Conservation (phyloP, 2,329 filamentous ascomycete genomes). For the Blastomyces emzantsi region DNA sequence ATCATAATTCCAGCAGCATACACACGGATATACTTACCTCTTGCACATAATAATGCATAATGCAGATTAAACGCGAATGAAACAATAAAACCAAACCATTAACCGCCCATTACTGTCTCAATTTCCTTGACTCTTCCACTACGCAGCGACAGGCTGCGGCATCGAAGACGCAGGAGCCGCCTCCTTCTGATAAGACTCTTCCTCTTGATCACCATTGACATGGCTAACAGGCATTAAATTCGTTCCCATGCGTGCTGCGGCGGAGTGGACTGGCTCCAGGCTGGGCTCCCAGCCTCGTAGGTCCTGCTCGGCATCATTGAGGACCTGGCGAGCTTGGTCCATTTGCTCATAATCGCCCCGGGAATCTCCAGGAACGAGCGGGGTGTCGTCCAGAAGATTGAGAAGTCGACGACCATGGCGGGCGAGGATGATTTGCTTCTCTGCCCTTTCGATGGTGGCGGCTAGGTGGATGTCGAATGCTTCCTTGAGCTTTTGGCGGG, state of each 20-base stretch:
- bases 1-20: background rate
- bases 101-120: background rate
- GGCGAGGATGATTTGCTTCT: constrained; percentile 93
- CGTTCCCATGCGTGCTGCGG: constrained; percentile 40
- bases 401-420: constrained; percentile 81
- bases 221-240: constrained; percentile 27
- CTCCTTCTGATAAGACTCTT: constrained; percentile 12
- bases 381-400: constrained; percentile 77
- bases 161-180: constrained; percentile 8
- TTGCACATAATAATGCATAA: background rate
- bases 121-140: background rate
- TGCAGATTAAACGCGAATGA: background rate
- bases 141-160: constrained; percentile 15
- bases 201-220: constrained; percentile 6
- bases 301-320: constrained; percentile 88
- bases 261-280: constrained; percentile 46
- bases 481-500: constrained; percentile 91
- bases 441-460: constrained; percentile 87
- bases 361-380: constrained; percentile 76
- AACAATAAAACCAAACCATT: background rate
- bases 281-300: constrained; percentile 62
- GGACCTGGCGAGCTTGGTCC: constrained; percentile 66
- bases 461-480: constrained; percentile 82
- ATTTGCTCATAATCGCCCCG: constrained; percentile 58
- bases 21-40: background rate